A percentile compares a stretch with the other conserved stretches of the same genome.
phyloP scores from a whole-genome alignment of 495 filamentous ascomycete species.

The Corynascus novoguineensis region DNA sequence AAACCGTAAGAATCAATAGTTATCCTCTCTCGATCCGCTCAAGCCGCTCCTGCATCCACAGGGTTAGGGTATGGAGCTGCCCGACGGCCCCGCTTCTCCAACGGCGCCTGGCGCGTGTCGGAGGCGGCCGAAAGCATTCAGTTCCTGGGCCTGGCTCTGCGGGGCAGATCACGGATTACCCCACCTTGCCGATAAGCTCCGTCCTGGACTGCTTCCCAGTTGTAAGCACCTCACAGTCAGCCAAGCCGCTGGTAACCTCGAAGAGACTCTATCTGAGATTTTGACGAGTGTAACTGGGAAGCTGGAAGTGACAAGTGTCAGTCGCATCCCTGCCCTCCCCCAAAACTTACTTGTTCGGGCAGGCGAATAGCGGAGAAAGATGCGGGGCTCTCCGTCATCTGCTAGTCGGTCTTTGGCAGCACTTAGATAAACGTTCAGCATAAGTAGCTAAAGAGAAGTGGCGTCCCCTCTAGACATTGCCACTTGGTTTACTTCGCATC shows the following conservation, averaged over 20 bases:
- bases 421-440: neutral
- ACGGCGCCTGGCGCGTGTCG: neutral
- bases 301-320: neutral
- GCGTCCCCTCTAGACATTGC: slow-evolving; percentile 1
- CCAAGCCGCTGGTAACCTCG: neutral
- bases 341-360: neutral
- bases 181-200: neutral
- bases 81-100: slow-evolving; percentile 2
- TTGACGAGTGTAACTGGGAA: neutral
- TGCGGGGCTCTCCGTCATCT: neutral
- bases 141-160: neutral
- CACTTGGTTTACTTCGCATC: neutral
- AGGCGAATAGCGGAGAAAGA: neutral
- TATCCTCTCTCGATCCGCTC: too few relatives aligned
- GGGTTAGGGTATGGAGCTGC: slow-evolving; percentile 17
- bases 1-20: too few relatives aligned
- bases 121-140: slow-evolving; percentile 17
- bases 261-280: neutral
- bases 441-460: neutral
- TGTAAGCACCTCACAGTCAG: neutral
- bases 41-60: too few relatives aligned
- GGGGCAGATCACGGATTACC: neutral
- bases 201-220: neutral
- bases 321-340: neutral
- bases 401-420: neutral